phyloP scores from a whole-genome alignment of 768 basidiomycete species.

The Amanita jacksonii region DNA sequence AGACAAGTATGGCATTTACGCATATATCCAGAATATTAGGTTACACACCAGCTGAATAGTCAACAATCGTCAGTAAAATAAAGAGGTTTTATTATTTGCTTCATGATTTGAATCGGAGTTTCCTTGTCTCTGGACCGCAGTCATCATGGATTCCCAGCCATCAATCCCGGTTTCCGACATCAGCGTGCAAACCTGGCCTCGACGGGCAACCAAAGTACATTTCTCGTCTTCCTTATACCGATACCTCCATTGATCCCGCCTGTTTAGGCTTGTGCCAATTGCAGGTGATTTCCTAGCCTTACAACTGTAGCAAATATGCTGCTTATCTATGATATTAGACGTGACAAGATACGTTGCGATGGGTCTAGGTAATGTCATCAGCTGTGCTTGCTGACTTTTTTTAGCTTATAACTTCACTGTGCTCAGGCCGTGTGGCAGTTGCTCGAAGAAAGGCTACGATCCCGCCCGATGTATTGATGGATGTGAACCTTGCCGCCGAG shows the following conservation, averaged over 20 bases:
- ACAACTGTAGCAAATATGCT: conserved; percentile 6
- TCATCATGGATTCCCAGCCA: conserved; percentile 30
- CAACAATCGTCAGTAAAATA: no score
- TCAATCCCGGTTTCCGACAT: conserved; percentile 44
- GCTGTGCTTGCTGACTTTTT: conserved; percentile 1
- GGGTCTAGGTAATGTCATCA: conserved; percentile 31
- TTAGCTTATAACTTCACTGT: conserved; percentile 1
- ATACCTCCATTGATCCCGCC: conserved; percentile 7
- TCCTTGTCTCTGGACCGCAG: conserved; percentile 22
- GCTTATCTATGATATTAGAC: conserved; percentile 25
- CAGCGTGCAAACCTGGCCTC: conserved; percentile 36
- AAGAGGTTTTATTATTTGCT: no score
- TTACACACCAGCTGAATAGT: no score
- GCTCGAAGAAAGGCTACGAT: conserved; percentile 43
- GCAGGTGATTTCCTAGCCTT: conserved; percentile 32
- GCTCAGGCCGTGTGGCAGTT: conserved; percentile 49
- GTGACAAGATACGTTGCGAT: conserved; percentile 56
- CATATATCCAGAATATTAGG: no score
- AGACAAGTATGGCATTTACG: no score
- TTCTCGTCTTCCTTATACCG: conserved; percentile 8
- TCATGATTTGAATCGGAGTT: conserved; percentile 16
- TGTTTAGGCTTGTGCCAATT: conserved; percentile 46
- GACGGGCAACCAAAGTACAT: conserved; percentile 42
- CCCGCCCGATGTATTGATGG: conserved; percentile 51
- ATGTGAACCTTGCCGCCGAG: conserved; percentile 50